These are phyloP conservation scores for Backusella australiensis DNA, from an alignment of 192 early-diverging fungal species.

Conservation along the genomic window DNA sequence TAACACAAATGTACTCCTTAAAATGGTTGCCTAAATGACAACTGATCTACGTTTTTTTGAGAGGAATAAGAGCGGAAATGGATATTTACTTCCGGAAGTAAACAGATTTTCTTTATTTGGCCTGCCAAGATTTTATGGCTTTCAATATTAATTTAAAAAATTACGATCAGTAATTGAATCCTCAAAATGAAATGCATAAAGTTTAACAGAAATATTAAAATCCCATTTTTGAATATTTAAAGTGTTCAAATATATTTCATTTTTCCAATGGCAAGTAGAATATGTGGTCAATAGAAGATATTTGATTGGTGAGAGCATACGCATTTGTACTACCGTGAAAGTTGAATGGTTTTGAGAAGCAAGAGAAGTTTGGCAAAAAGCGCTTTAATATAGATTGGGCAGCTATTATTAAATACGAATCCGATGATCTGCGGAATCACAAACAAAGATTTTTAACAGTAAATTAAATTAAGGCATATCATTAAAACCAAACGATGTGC, in stretches of 20 bases:
- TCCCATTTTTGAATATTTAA: not conserved
- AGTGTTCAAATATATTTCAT: not conserved
- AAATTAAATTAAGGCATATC: not conserved
- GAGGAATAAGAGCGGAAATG: not conserved
- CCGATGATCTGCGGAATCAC: not conserved
- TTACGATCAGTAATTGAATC: not conserved
- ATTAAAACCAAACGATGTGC: not conserved
- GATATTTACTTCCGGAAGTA: not conserved
- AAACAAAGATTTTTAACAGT: not conserved
- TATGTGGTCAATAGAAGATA: not conserved
- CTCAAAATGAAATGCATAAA: not conserved
- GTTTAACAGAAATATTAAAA: not conserved
- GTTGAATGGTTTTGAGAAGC: not conserved
- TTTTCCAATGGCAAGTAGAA: not conserved
- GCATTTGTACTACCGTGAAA: not conserved
- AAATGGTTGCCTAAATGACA: not conserved
- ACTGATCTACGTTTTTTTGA: not conserved
- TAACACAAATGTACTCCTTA: not conserved
- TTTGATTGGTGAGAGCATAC: not conserved
- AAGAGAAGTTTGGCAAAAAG: not conserved
- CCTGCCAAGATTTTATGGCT: not conserved
- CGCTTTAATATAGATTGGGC: not conserved
- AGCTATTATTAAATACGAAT: not conserved
- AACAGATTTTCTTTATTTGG: not conserved
- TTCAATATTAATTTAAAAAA: not conserved